Evolutionary conservation across 306 rosid genomes (phyloP).

Genomic region (Vicia sativa): DNA sequence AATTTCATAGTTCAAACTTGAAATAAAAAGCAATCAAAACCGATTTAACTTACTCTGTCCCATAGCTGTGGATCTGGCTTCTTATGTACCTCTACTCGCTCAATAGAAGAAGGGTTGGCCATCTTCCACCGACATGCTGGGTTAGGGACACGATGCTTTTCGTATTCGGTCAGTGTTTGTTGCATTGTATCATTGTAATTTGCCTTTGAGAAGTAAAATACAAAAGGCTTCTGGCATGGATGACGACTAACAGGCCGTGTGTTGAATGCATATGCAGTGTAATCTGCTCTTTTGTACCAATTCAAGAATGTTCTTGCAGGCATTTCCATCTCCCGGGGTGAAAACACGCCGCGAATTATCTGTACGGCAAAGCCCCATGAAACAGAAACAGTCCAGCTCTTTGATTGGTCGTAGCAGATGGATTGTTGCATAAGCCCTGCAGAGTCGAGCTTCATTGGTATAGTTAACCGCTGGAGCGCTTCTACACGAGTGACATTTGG

Average conservation of each 20-base stretch:
- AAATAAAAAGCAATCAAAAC: constrained; percentile 9
- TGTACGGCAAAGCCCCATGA: constrained; percentile 97
- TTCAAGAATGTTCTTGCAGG: constrained; percentile 94
- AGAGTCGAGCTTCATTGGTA: constrained; percentile 84
- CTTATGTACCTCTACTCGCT: constrained; percentile 70
- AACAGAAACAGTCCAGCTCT: constrained; percentile 81
- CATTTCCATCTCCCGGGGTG: constrained; percentile 97
- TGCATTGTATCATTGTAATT: constrained; percentile 44
- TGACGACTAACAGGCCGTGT: constrained; percentile 91
- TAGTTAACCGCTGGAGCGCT: constrained; percentile 72
- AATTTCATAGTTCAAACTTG: constrained; percentile 3
- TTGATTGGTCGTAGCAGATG: constrained; percentile 76
- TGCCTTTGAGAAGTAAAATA: constrained; percentile 73
- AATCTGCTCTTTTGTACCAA: constrained; percentile 92
- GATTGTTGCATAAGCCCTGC: constrained; percentile 97
- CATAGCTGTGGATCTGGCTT: constrained; percentile 79
- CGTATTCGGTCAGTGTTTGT: constrained; percentile 64
- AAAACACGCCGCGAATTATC: constrained; percentile 81
- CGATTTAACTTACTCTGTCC: constrained; percentile 72
- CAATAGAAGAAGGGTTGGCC: constrained; percentile 61
- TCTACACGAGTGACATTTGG: constrained; percentile 69
- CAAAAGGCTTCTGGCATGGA: constrained; percentile 91
- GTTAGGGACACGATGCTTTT: constrained; percentile 62
- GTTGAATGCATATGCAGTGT: constrained; percentile 96
- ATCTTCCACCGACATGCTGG: constrained; percentile 90